Base-by-base conservation (phyloP, 2,329 filamentous ascomycete species). In the Paracamarosporium sp. region DNA sequence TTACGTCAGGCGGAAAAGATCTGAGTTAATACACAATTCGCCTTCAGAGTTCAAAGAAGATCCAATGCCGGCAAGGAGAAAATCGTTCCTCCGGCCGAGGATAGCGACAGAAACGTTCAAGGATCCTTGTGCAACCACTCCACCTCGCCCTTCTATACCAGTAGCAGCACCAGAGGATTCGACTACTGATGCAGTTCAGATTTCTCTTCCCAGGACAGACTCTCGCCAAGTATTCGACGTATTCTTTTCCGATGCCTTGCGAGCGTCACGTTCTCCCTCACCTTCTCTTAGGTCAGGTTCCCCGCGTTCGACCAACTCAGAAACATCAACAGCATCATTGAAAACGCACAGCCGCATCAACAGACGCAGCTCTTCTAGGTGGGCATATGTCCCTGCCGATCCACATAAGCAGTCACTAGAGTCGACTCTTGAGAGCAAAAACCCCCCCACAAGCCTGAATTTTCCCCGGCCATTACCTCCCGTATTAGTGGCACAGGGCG, bases 31-130 rank as follows among this genome's bases (percentile, higher is more conserved):
- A 11, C 36, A 44, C 27, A 50, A 53, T 5, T 60, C 62, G 13
- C 54, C 65, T 9, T 20, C 51, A 17, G 51, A 48, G 13, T 13
- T 47, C 3, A 30, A 63, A 1, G 43, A 13, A 30, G 38, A 35
- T 3, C 20, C 28, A 41, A 43, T 59, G 12, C 57, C 22, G 24
- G 52, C 51, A 8, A 28, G 43, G 9, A 50, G 53, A 24, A 60
- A 52, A 45, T 40, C 47, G 1, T 41, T 50, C 35, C 47, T 41
- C 1, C 47, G 63, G 15, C 66, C 63, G 5, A 64, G 62, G 5
- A 59, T 70, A 25, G 61, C 47, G 13, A 65, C 56, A 9, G 67
- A 66, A 36, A 69, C 66, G 2, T 68, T 69, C 45, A 57, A 53
- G 24, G 51, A 48, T 17, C 66, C 59, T 15, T 30, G 27, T 5